These are phyloP conservation scores for Platanus orientalis DNA, from an alignment of 164 flowering plant genomes.

Conservation along the genomic window DNA sequence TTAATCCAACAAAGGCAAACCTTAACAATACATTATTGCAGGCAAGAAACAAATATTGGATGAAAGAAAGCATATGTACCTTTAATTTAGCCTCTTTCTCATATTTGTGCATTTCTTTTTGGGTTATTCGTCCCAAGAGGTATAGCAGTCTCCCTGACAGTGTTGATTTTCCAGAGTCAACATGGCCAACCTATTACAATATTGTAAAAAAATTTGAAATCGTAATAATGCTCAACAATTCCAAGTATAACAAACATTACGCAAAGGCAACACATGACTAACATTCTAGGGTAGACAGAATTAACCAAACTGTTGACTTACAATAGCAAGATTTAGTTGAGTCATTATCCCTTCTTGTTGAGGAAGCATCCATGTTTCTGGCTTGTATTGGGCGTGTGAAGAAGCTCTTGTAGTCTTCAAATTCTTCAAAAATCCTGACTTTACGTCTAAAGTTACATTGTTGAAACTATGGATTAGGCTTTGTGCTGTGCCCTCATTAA, in stretches of 20 bases:
- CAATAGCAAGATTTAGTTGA: slow-evolving; percentile 93
- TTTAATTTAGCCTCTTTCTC: slow-evolving; percentile 80
- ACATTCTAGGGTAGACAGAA: neutral
- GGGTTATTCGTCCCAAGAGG: slow-evolving; percentile 73
- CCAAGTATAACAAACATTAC: neutral
- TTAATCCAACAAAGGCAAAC: slow-evolving; percentile 1
- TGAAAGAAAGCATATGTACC: slow-evolving; percentile 28
- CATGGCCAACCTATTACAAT: slow-evolving; percentile 85
- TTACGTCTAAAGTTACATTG: slow-evolving; percentile 30
- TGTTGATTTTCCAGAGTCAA: slow-evolving; percentile 98
- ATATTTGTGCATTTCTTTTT: slow-evolving; percentile 88
- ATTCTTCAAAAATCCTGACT: slow-evolving; percentile 29
- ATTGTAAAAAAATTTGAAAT: neutral
- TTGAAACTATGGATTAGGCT: slow-evolving; percentile 27
- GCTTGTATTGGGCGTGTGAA: slow-evolving; percentile 42
- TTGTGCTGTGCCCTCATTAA: slow-evolving; percentile 19
- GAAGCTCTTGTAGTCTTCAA: slow-evolving; percentile 18
- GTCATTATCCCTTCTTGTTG: slow-evolving; percentile 36
- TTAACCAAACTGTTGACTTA: slow-evolving; percentile 29
- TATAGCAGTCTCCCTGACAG: slow-evolving; percentile 89
- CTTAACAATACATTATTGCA: slow-evolving; percentile 2
- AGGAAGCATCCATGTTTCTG: slow-evolving; percentile 80
- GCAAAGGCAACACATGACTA: neutral
- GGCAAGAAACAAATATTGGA: neutral
- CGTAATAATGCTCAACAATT: neutral